Evolutionary conservation across 129 eudicot genomes (phyloP).

Genomic region (Chrysanthemum makinoi): DNA sequence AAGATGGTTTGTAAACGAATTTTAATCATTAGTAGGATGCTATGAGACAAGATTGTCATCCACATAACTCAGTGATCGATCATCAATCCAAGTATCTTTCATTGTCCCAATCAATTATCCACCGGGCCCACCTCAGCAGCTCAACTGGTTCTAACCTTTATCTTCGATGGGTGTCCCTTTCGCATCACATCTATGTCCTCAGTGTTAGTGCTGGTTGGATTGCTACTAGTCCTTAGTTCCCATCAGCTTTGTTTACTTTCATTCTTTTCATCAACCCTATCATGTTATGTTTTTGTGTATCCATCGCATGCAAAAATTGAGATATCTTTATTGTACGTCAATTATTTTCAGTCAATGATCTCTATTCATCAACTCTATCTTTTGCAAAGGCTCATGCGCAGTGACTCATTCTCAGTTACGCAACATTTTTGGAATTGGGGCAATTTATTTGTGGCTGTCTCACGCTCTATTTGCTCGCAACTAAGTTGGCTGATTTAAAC

Average conservation of each 20-base stretch:
- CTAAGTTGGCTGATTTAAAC: background rate
- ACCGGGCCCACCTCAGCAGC: background rate
- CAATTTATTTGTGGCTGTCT: background rate
- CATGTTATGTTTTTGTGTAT: constrained; percentile 9
- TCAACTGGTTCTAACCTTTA: background rate
- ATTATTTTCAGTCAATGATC: background rate
- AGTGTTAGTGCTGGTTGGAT: constrained; percentile 2
- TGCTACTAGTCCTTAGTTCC: background rate
- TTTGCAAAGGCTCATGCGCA: constrained; percentile 1
- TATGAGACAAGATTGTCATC: background rate
- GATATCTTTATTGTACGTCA: background rate
- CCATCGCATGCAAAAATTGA: background rate
- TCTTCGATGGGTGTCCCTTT: constrained; percentile 8
- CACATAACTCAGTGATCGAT: background rate
- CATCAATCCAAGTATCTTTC: background rate
- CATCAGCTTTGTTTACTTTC: constrained; percentile 17
- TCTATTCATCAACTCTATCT: constrained; percentile 13
- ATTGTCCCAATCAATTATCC: constrained; percentile 1
- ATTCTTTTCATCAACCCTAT: constrained; percentile 22
- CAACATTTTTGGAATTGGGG: background rate
- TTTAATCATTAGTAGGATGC: background rate
- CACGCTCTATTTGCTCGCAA: background rate
- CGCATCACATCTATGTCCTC: background rate
- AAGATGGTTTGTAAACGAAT: background rate
- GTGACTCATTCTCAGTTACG: constrained; percentile 2